Evolutionary conservation across 331 rosid genomes (phyloP).

Genomic region (Spiraea crenata): DNA sequence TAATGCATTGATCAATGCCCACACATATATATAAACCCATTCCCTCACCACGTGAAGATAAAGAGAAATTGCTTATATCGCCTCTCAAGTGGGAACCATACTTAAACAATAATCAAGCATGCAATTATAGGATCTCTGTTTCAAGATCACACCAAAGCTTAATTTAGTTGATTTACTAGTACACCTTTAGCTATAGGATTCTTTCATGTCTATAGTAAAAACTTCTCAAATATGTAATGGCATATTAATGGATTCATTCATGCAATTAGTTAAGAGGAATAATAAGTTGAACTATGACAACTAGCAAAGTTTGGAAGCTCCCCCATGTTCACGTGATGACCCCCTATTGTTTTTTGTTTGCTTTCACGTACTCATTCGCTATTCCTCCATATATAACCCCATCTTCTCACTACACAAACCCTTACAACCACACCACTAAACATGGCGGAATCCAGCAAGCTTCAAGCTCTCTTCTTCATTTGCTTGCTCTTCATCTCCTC

Average conservation of each 20-base stretch:
- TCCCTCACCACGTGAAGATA: slow-evolving; percentile 13
- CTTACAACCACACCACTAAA: background rate
- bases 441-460: slow-evolving; percentile 55
- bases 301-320: slow-evolving; percentile 63
- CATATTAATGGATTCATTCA: background rate
- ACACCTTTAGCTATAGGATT: no score
- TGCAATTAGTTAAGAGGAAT: background rate
- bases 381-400: slow-evolving; percentile 44
- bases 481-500: slow-evolving; percentile 78
- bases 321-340: slow-evolving; percentile 86
- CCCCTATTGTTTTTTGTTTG: slow-evolving; percentile 46
- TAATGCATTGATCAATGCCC: background rate
- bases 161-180: background rate
- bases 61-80: background rate
- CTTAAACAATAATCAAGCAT: background rate
- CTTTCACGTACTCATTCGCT: slow-evolving; percentile 28
- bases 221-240: background rate
- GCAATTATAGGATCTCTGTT: background rate
- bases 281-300: slow-evolving; percentile 43
- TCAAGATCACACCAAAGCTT: background rate
- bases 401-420: slow-evolving; percentile 14
- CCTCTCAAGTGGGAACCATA: background rate
- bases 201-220: no score
- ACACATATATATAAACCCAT: slow-evolving; percentile 2
- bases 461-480: slow-evolving; percentile 56